Evolutionary conservation across 2,329 filamentous ascomycete species (phyloP).

Genomic region (Xylaria sp.): DNA sequence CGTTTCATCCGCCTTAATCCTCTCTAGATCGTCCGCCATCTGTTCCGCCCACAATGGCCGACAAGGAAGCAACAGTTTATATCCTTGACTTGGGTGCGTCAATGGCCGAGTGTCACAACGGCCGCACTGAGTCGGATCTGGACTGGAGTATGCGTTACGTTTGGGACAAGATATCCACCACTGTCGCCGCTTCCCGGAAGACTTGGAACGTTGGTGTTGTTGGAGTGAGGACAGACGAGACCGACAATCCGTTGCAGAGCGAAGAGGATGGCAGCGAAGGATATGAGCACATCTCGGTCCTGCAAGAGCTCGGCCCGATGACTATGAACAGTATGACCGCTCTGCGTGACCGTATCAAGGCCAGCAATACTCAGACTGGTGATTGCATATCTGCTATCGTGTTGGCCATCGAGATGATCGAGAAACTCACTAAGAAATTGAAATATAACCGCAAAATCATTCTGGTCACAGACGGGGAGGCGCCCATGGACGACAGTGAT

Average conservation of each 20-base stretch:
- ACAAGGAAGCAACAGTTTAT: slow-evolving; percentile 93
- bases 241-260: slow-evolving; percentile 71
- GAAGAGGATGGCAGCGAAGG: slow-evolving; percentile 72
- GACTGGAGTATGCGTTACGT: slow-evolving; percentile 92
- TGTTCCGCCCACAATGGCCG: slow-evolving; percentile 72
- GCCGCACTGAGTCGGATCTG: slow-evolving; percentile 80
- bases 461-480: slow-evolving; percentile 84
- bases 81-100: slow-evolving; percentile 87
- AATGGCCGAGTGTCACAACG: slow-evolving; percentile 80
- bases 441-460: slow-evolving; percentile 85
- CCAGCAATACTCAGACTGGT: slow-evolving; percentile 75
- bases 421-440: slow-evolving; percentile 79
- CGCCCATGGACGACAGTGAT: slow-evolving; percentile 77
- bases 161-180: slow-evolving; percentile 90
- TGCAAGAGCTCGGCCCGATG: slow-evolving; percentile 73
- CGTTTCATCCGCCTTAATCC: slow-evolving; percentile 13
- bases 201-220: slow-evolving; percentile 82
- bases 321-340: slow-evolving; percentile 75
- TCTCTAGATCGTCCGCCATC: slow-evolving; percentile 9
- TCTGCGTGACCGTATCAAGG: slow-evolving; percentile 71
- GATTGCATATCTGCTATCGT: slow-evolving; percentile 91
- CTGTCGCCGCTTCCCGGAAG: slow-evolving; percentile 75
- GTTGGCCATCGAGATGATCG: slow-evolving; percentile 87
- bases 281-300: slow-evolving; percentile 83
- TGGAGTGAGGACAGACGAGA: slow-evolving; percentile 83